Evolutionary conservation across 1,284 basidiomycete species (phyloP), one percentile per base, ranked within the genome.

Genomic region (Cutaneotrichosporon spelunceum): DNA sequence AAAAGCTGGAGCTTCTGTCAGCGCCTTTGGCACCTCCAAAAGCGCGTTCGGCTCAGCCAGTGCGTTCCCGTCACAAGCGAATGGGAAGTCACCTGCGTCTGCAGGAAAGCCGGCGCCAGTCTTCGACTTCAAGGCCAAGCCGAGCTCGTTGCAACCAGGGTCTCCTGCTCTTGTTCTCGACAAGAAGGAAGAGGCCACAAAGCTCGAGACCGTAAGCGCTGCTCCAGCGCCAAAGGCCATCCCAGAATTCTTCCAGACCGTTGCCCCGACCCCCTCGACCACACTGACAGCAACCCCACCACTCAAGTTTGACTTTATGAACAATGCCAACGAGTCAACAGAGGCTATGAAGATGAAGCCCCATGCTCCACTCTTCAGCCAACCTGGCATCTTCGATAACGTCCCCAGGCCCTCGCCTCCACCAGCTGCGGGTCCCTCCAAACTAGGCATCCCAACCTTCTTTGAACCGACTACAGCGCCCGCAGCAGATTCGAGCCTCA

Each of bases 391-490:
- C 24, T 55, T 55, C 39, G 53, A 44, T 14, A 13, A 23, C 30
- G 44, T n/a, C 10, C 53, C 29, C 30, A 36, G n/a, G 36, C 57
- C 53, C 23, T 7, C 45, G 24, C 24, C 54, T 6, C 13, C 47
- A 11, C 24, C 53, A 56, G 52, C 23, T 4, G 52, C 34, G 16
- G 33, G 34, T 6, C 52, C 52, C 1, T 24, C 56, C 9, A n/a
- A 49, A 1, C 23, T 57, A 1, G 30, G 53, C 8, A 52, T 33
- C 6, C 65, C 68, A 6, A 62, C 52, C 10, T 65, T 72, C 55
- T 72, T 73, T 48, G 21, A 62, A 14, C 26, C 63, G 0, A 53
- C 59, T 23, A n/a, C 59, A 6, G 48, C 61, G 0, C 49, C 56
- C 8, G 23, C 57, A 16, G n/a, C 64, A 6, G 39, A 59, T 36